Conservation (phyloP, 371 early-diverging fungal species). For the Modicella reniformis region DNA sequence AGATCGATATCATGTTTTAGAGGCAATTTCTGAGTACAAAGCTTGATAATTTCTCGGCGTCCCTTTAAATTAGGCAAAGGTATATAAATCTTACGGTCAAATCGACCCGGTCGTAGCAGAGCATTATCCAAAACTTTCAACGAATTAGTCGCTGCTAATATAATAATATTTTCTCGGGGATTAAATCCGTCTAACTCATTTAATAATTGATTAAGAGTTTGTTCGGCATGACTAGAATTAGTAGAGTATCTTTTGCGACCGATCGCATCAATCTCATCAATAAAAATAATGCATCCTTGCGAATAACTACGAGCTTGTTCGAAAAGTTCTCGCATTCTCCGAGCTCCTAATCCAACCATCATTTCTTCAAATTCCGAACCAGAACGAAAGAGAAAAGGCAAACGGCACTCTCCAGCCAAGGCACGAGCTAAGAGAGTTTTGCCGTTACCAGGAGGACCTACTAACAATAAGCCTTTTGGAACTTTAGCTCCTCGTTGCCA, state of each 20-base stretch:
- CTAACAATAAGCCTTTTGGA: slow-evolving; percentile 99
- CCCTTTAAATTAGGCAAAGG: slow-evolving; percentile 97
- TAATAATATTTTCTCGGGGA: slow-evolving; percentile 91
- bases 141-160: slow-evolving; percentile 94
- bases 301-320: slow-evolving; percentile 95
- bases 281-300: slow-evolving; percentile 98
- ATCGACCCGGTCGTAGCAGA: slow-evolving; percentile 96
- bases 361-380: slow-evolving; percentile 99
- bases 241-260: no score
- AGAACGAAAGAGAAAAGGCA: slow-evolving; percentile 96
- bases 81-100: slow-evolving; percentile 97
- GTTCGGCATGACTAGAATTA: no score
- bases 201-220: slow-evolving; percentile 95
- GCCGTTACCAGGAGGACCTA: slow-evolving; percentile 99
- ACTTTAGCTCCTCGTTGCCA: slow-evolving; percentile 98
- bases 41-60: slow-evolving; percentile 93
- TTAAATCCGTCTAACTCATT: slow-evolving; percentile 99
- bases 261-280: slow-evolving; percentile 99
- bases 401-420: slow-evolving; percentile 98
- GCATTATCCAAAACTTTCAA: slow-evolving; percentile 94
- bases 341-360: slow-evolving; percentile 99
- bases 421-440: slow-evolving; percentile 99
- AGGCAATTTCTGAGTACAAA: slow-evolving; percentile 93
- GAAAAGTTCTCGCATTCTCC: slow-evolving; percentile 98
- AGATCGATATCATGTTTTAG: slow-evolving; percentile 90